Percentiles rank a stretch among this genome's conserved stretches.
These are phyloP conservation scores for Cucumis hystrix DNA, from an alignment of 306 rosid species.

Conservation along the genomic window DNA sequence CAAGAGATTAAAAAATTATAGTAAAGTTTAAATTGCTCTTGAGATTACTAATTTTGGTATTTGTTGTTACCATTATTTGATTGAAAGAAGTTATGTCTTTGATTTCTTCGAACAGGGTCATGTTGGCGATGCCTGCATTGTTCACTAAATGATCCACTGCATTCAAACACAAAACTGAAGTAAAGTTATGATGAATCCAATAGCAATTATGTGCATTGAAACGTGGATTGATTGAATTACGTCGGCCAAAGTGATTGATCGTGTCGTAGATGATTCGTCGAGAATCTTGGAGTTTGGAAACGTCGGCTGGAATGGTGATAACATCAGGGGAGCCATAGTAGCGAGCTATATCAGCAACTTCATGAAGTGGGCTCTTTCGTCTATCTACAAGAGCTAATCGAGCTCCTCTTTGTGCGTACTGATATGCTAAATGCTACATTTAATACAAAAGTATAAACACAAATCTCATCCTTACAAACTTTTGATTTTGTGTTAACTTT, in stretches of 20 bases:
- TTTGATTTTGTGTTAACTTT: neutral
- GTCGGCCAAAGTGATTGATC: slow-evolving; percentile 27
- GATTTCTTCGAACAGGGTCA: slow-evolving; percentile 32
- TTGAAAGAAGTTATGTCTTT: slow-evolving; percentile 28
- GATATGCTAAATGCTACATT: slow-evolving; percentile 48
- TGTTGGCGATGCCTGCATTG: slow-evolving; percentile 38
- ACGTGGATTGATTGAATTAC: slow-evolving; percentile 5
- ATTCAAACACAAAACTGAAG: neutral
- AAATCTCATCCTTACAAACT: neutral
- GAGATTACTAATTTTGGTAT: too few relatives aligned
- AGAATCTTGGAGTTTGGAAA: slow-evolving; percentile 36
- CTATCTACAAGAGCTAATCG: slow-evolving; percentile 36
- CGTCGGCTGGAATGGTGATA: slow-evolving; percentile 35
- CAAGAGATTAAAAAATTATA: too few relatives aligned
- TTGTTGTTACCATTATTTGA: slow-evolving; percentile 36
- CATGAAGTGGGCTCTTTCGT: slow-evolving; percentile 21
- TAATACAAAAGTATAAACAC: neutral
- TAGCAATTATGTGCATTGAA: too few relatives aligned
- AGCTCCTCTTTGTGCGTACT: slow-evolving; percentile 56
- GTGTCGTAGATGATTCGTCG: slow-evolving; percentile 41
- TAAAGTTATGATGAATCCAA: too few relatives aligned
- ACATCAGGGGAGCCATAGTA: slow-evolving; percentile 45
- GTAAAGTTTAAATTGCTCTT: too few relatives aligned
- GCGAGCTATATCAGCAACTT: slow-evolving; percentile 32
- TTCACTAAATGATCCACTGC: slow-evolving; percentile 74